These are phyloP conservation scores for Pythium diclinum DNA, from an alignment of 352 stramenopile genomes.

Conservation along the genomic window DNA sequence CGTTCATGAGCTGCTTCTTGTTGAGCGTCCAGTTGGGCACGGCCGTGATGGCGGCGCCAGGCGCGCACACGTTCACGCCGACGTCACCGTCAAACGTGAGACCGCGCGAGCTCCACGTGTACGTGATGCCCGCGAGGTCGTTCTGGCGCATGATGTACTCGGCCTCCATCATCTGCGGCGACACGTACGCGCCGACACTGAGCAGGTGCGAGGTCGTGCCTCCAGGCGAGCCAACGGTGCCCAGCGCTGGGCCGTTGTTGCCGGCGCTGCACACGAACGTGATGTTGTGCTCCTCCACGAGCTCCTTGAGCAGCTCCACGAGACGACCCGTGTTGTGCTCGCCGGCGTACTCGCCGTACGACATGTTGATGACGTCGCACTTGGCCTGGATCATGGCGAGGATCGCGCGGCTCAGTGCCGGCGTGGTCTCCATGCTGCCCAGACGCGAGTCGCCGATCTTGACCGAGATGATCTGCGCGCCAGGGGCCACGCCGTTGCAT, in stretches of 20 bases:
- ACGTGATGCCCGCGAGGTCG: constrained; percentile 62
- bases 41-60: constrained; percentile 92
- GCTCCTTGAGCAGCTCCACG: constrained; percentile 85
- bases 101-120: constrained; percentile 92
- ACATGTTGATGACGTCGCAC: constrained; percentile 96
- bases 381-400: constrained; percentile 85
- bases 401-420: constrained; percentile 87
- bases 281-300: constrained; percentile 91
- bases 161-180: constrained; percentile 91
- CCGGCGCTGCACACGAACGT: constrained; percentile 93
- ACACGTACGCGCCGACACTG: constrained; percentile 94
- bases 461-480: constrained; percentile 90
- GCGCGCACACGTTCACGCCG: constrained; percentile 91
- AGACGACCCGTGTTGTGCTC: constrained; percentile 89
- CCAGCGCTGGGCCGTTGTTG: constrained; percentile 95
- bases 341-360: constrained; percentile 92
- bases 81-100: constrained; percentile 90
- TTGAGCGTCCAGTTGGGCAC: constrained; percentile 95
- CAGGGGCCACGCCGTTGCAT: constrained; percentile 92
- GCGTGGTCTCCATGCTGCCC: constrained; percentile 93
- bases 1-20: constrained; percentile 96
- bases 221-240: constrained; percentile 91
- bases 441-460: constrained; percentile 96
- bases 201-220: constrained; percentile 88
- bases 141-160: constrained; percentile 88